Evolutionary conservation across 306 rosid genomes (phyloP).

Genomic region (Pterocarpus macrocarpus): DNA sequence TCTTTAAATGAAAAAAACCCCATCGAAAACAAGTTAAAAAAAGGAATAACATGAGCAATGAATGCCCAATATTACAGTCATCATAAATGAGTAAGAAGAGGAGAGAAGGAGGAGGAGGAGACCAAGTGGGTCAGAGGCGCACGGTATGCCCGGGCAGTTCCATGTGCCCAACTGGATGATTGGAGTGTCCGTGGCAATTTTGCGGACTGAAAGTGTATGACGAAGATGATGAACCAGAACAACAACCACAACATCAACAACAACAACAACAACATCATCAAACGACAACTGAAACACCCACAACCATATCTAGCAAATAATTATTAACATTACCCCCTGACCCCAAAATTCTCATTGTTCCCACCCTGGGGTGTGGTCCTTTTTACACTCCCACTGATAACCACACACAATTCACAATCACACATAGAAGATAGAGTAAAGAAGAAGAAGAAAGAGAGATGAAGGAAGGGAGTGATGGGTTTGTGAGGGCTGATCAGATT

Average conservation of each 20-base stretch:
- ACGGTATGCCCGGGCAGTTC: conserved; percentile 75
- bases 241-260: background rate
- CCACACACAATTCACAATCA: background rate
- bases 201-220: conserved; percentile 8
- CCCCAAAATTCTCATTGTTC: conserved; percentile 16
- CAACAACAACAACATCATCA: conserved; percentile 9
- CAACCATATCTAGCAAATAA: conserved; percentile 12
- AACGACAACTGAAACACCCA: conserved; percentile 26
- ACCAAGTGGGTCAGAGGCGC: conserved; percentile 78
- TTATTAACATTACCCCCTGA: too few species aligned
- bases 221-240: conserved; percentile 12
- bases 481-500: conserved; percentile 92
- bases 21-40: too few species aligned
- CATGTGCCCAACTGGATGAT: conserved; percentile 89
- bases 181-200: conserved; percentile 43
- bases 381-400: background rate
- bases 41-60: background rate
- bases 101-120: conserved; percentile 42
- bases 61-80: background rate
- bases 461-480: conserved; percentile 77
- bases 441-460: conserved; percentile 27
- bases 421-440: background rate
- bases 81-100: conserved; percentile 23
- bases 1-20: too few species aligned
- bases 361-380: too few species aligned